These are phyloP conservation scores for Wallacemonas sp. DNA, from an alignment of 208 protist species.

Conservation along the genomic window DNA sequence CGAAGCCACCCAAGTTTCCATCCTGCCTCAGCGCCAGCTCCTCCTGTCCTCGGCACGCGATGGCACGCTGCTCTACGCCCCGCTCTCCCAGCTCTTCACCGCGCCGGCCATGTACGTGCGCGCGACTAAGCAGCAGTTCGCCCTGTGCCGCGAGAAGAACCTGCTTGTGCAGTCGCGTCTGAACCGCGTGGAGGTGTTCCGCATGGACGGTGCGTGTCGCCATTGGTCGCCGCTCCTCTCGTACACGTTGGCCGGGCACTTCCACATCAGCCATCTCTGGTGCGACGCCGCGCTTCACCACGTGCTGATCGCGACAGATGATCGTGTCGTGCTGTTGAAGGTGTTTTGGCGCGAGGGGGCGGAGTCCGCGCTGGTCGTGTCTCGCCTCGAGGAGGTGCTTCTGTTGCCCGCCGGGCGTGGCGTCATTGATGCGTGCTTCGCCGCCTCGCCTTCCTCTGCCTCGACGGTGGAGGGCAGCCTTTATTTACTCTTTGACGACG, in stretches of 20 bases:
- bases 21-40: constrained; percentile 51
- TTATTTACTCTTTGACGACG: constrained; percentile 67
- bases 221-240: constrained; percentile 78
- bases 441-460: no score
- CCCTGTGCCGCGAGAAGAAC: constrained; percentile 54
- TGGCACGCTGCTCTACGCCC: constrained; percentile 77
- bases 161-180: constrained; percentile 70
- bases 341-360: constrained; percentile 49
- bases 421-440: constrained; percentile 62
- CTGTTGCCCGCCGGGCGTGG: constrained; percentile 56
- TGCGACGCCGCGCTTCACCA: constrained; percentile 61
- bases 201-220: constrained; percentile 35
- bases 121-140: constrained; percentile 69
- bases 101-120: constrained; percentile 73
- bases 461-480: constrained; percentile 16
- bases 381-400: constrained; percentile 56
- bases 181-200: constrained; percentile 75
- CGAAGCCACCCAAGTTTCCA: constrained; percentile 66
- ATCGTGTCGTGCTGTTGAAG: constrained; percentile 59
- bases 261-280: constrained; percentile 71
- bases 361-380: constrained; percentile 39
- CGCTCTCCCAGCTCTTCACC: constrained; percentile 55
- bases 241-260: constrained; percentile 61
- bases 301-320: constrained; percentile 81
- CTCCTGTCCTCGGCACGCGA: constrained; percentile 82